Conservation (phyloP, 306 rosid genomes). For the Pyrus bretschneideri region DNA sequence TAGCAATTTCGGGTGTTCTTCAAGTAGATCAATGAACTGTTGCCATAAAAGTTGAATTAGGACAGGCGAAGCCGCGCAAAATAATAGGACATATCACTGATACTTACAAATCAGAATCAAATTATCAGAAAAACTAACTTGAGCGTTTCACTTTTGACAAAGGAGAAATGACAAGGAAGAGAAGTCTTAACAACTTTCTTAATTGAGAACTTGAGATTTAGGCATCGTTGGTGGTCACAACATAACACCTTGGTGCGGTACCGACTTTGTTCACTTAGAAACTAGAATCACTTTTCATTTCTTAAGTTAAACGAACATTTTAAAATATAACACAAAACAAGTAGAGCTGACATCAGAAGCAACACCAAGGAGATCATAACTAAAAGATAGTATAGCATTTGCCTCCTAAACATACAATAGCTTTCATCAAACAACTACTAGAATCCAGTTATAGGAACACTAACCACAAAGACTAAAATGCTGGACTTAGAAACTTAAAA, state of each 20-base stretch:
- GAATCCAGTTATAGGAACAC: neutral
- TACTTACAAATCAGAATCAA: no score
- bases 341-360: neutral
- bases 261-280: neutral
- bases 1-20: constrained; percentile 67
- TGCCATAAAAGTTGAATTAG: constrained; percentile 20
- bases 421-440: neutral
- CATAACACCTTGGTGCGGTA: neutral
- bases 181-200: neutral
- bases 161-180: neutral
- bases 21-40: constrained; percentile 73
- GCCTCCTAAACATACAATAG: neutral
- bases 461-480: neutral
- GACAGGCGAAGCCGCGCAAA: neutral
- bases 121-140: neutral
- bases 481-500: neutral
- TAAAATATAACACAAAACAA: neutral
- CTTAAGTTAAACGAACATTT: neutral
- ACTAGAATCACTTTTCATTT: neutral
- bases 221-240: neutral
- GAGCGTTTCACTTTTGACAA: neutral
- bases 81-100: neutral
- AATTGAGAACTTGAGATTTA: neutral
- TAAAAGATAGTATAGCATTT: no score
- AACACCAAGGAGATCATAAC: neutral